A percentile compares a stretch with the other conserved stretches of the same genome.
phyloP scores from a whole-genome alignment of 495 filamentous ascomycete genomes.

The Penicillium daleae region DNA sequence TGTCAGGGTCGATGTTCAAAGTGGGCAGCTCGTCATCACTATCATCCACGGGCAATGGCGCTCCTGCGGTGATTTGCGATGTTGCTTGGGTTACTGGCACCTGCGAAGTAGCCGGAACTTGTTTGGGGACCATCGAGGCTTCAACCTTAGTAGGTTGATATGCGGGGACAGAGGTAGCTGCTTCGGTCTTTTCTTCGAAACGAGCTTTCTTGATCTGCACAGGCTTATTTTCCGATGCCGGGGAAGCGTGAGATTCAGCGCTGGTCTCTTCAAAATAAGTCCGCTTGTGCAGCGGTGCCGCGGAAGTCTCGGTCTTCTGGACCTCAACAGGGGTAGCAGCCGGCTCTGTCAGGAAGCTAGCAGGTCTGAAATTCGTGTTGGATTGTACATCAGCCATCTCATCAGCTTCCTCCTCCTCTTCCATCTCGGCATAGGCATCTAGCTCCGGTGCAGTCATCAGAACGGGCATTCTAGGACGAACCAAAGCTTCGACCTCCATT shows the following conservation, averaged over 20 bases:
- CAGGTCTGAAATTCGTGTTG: slow-evolving; percentile 18
- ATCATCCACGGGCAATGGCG: slow-evolving; percentile 38
- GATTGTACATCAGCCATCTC: slow-evolving; percentile 28
- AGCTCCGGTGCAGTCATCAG: slow-evolving; percentile 38
- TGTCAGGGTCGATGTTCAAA: slow-evolving; percentile 51
- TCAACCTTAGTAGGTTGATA: slow-evolving; percentile 15
- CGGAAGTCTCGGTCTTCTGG: slow-evolving; percentile 21
- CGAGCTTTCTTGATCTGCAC: slow-evolving; percentile 41
- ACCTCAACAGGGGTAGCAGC: slow-evolving; percentile 19
- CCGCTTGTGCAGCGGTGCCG: slow-evolving; percentile 36
- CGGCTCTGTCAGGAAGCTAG: slow-evolving; percentile 37
- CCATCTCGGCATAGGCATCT: slow-evolving; percentile 31
- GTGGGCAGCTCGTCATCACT: slow-evolving; percentile 56
- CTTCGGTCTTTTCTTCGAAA: slow-evolving; percentile 27
- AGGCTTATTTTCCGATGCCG: slow-evolving; percentile 13
- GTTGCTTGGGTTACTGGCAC: slow-evolving; percentile 12
- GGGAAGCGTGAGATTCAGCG: slow-evolving; percentile 10
- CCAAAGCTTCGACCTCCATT: slow-evolving; percentile 69
- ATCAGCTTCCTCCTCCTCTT: slow-evolving; percentile 53
- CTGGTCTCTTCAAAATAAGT: slow-evolving; percentile 36
- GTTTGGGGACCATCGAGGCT: slow-evolving; percentile 15
- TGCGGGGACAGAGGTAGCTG: slow-evolving; percentile 13
- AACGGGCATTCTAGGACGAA: slow-evolving; percentile 69
- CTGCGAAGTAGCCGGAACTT: slow-evolving; percentile 17
- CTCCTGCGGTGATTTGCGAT: slow-evolving; percentile 14